Conservation (phyloP, 208 protist genomes). For the Crithidia expoeki region DNA sequence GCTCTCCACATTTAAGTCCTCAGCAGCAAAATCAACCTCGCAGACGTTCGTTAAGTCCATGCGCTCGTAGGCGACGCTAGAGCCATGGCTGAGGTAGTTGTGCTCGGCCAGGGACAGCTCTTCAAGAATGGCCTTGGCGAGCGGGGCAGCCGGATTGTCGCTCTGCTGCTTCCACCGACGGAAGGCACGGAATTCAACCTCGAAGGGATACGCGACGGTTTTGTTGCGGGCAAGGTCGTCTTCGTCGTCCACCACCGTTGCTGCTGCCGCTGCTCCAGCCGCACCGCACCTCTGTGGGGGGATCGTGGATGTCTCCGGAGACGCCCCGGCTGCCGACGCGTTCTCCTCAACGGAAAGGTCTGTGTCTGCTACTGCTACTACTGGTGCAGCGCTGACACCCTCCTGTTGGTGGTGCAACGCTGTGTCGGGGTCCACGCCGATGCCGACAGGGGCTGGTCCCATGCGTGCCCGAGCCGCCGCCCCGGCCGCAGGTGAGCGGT, state of each 20-base stretch:
- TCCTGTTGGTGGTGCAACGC: conserved; percentile 1
- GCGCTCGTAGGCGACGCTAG: conserved; percentile 75
- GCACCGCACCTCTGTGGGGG: neutral
- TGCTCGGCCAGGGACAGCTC: conserved; percentile 81
- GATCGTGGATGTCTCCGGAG: neutral
- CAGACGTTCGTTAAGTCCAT: conserved; percentile 86
- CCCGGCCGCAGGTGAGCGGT: conserved; percentile 10
- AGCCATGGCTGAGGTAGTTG: conserved; percentile 79
- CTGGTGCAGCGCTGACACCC: neutral
- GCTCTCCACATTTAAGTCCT: conserved; percentile 86
- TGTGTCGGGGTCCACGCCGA: conserved; percentile 14
- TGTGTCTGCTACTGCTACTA: too few species aligned
- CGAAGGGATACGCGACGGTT: conserved; percentile 85
- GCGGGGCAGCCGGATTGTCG: conserved; percentile 69
- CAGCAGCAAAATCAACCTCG: conserved; percentile 75
- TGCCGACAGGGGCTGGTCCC: conserved; percentile 25
- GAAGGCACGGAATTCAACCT: conserved; percentile 83
- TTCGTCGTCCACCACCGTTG: conserved; percentile 25
- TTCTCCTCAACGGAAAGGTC: too few species aligned
- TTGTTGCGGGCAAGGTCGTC: conserved; percentile 66
- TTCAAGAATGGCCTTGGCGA: conserved; percentile 84
- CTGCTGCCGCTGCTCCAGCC: conserved; percentile 14
- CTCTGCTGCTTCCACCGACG: conserved; percentile 79
- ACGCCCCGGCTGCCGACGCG: too few species aligned
- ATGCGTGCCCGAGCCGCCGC: conserved; percentile 10